These are phyloP conservation scores for Talaromyces adpressus DNA, from an alignment of 495 filamentous ascomycete genomes.

Conservation along the genomic window DNA sequence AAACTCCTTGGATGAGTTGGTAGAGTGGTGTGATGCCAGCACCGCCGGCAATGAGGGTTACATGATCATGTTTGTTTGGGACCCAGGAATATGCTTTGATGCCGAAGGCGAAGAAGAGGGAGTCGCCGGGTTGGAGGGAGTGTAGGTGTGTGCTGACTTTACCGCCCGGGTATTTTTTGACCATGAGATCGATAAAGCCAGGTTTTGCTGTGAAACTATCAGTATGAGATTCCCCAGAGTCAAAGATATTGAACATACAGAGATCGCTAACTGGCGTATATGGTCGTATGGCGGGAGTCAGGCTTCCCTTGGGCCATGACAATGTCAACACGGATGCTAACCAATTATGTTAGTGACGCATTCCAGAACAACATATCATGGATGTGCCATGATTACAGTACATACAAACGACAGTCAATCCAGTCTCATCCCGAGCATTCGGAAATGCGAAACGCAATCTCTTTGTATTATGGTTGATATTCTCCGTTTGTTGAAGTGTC, in stretches of 20 bases:
- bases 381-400: neutral
- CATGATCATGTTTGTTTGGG: constrained; percentile 45
- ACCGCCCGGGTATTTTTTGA: constrained; percentile 59
- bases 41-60: constrained; percentile 55
- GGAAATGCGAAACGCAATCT: constrained; percentile 56
- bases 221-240: too few relatives aligned
- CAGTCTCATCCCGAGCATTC: constrained; percentile 37
- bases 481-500: constrained; percentile 16
- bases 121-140: constrained; percentile 53
- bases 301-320: constrained; percentile 34
- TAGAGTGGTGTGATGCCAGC: constrained; percentile 59
- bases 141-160: constrained; percentile 56
- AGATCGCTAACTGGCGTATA: constrained; percentile 53
- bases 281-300: constrained; percentile 44
- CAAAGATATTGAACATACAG: constrained; percentile 20
- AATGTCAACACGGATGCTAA: constrained; percentile 49
- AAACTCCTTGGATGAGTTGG: constrained; percentile 52
- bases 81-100: constrained; percentile 47
- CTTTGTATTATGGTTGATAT: constrained; percentile 61
- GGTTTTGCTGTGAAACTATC: constrained; percentile 18
- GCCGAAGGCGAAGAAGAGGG: constrained; percentile 42
- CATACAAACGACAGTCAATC: constrained; percentile 47
- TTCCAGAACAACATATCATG: neutral
- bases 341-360: neutral
- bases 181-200: constrained; percentile 50